Evolutionary conservation across 1,284 basidiomycete genomes (phyloP).

Genomic region (Anthracocystis panici-leucophaei): DNA sequence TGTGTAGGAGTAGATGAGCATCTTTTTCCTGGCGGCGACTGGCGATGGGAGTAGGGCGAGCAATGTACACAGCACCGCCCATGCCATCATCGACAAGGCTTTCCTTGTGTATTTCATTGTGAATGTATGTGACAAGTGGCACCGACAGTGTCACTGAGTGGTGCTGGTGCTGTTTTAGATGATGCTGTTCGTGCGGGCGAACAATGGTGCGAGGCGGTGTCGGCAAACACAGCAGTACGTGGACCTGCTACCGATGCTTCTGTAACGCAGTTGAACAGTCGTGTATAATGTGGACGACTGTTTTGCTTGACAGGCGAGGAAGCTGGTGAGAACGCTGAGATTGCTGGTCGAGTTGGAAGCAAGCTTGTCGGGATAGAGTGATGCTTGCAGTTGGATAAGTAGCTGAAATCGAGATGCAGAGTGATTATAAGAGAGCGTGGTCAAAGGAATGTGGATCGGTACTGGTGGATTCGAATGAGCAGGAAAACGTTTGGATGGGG

Average conservation of each 20-base stretch:
- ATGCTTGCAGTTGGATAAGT: background rate
- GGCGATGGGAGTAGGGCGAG: constrained; percentile 22
- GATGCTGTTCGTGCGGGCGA: background rate
- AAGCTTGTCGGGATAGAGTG: background rate
- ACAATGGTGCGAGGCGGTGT: too few species aligned
- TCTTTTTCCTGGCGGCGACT: constrained; percentile 45
- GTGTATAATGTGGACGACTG: too few species aligned
- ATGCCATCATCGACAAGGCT: constrained; percentile 12
- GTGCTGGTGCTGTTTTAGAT: background rate
- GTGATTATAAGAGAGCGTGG: constrained; percentile 2
- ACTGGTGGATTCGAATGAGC: background rate
- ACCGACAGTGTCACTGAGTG: background rate
- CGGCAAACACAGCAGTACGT: too few species aligned
- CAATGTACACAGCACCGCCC: constrained; percentile 15
- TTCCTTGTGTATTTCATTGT: constrained; percentile 17
- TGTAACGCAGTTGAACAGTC: too few species aligned
- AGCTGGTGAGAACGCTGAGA: background rate
- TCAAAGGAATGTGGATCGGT: constrained; percentile 4
- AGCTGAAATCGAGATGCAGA: background rate
- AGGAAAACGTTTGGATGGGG: background rate
- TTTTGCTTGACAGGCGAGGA: background rate
- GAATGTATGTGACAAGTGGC: background rate
- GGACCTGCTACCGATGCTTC: too few species aligned
- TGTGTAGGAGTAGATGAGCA: constrained; percentile 56
- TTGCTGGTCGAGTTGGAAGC: background rate